These are phyloP conservation scores for Albatrellus sp. DNA, from an alignment of 1,284 basidiomycete species.

Conservation along the genomic window DNA sequence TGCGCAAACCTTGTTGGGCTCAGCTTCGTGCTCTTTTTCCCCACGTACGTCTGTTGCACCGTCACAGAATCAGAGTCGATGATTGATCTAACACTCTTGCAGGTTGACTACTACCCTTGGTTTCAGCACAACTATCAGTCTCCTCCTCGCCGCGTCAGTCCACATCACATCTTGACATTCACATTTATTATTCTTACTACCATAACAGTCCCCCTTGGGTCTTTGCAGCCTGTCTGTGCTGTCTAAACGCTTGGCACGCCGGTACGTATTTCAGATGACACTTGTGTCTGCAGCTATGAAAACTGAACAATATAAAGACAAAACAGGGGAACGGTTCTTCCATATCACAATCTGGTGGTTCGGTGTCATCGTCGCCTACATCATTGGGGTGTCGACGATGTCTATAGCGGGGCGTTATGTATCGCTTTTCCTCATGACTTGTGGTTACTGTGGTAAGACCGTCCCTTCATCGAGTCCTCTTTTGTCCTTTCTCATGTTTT, in stretches of 20 bases:
- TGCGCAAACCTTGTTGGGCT: conserved; percentile 44
- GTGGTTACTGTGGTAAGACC: not conserved
- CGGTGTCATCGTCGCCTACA: conserved; percentile 49
- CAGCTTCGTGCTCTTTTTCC: conserved; percentile 67
- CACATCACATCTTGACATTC: conserved; percentile 1
- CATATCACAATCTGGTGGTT: conserved; percentile 51
- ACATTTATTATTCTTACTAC: not conserved
- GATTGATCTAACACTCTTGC: too few relatives aligned
- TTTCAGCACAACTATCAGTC: conserved; percentile 43
- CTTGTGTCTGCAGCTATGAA: conserved; percentile 1
- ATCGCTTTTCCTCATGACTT: conserved; percentile 14
- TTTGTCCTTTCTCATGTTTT: not conserved
- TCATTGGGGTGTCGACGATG: conserved; percentile 46
- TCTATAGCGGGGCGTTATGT: conserved; percentile 45
- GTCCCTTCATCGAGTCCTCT: not conserved
- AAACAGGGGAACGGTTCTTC: conserved; percentile 55
- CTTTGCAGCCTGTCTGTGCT: conserved; percentile 38
- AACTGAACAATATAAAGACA: conserved; percentile 24
- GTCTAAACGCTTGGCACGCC: conserved; percentile 54
- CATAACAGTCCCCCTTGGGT: conserved; percentile 50
- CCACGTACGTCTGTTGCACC: conserved; percentile 35
- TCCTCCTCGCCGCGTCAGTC: conserved; percentile 52
- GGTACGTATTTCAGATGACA: conserved; percentile 24
- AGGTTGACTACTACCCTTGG: conserved; percentile 57
- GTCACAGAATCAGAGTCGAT: too few relatives aligned